These are phyloP conservation scores for Globisporangium solare DNA, from an alignment of 352 stramenopile species.

Conservation along the genomic window DNA sequence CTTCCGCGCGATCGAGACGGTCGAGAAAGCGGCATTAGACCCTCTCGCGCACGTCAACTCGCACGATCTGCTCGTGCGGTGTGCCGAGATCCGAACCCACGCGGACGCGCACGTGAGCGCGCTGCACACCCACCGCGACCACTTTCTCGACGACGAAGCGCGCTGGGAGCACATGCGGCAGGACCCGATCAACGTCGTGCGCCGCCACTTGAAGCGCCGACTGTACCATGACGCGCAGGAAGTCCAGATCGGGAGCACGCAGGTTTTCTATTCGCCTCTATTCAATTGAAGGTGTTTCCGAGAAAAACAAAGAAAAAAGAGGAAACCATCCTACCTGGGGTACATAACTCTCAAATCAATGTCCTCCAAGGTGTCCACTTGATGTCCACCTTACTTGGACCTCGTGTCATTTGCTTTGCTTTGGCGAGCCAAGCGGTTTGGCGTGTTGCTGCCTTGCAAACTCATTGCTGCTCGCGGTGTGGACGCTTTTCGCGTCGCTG, in stretches of 20 bases:
- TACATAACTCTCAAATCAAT: no score
- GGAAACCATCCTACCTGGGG: no score
- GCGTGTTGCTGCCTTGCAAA: no score
- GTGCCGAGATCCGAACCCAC: slow-evolving; percentile 56
- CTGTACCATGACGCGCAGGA: slow-evolving; percentile 57
- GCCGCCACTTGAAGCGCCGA: slow-evolving; percentile 37
- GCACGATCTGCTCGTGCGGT: slow-evolving; percentile 68
- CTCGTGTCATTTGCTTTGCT: background rate
- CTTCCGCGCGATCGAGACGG: slow-evolving; percentile 59
- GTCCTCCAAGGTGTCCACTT: no score
- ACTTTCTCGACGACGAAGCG: slow-evolving; percentile 49
- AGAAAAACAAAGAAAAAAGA: no score
- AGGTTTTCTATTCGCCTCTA: slow-evolving; percentile 63
- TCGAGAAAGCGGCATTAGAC: slow-evolving; percentile 49
- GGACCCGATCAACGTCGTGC: slow-evolving; percentile 62
- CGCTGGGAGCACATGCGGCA: slow-evolving; percentile 66
- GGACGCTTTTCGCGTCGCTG: slow-evolving; percentile 1
- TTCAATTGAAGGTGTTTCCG: slow-evolving; percentile 23
- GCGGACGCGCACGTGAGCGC: slow-evolving; percentile 37
- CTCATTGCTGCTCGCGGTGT: background rate
- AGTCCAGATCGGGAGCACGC: slow-evolving; percentile 53
- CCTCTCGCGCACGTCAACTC: slow-evolving; percentile 48
- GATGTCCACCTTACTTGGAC: background rate
- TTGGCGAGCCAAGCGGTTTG: no score
- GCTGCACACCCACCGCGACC: slow-evolving; percentile 39